phyloP scores from a whole-genome alignment of 1,139 yeast genomes.

The Lodderomyces beijingensis region DNA sequence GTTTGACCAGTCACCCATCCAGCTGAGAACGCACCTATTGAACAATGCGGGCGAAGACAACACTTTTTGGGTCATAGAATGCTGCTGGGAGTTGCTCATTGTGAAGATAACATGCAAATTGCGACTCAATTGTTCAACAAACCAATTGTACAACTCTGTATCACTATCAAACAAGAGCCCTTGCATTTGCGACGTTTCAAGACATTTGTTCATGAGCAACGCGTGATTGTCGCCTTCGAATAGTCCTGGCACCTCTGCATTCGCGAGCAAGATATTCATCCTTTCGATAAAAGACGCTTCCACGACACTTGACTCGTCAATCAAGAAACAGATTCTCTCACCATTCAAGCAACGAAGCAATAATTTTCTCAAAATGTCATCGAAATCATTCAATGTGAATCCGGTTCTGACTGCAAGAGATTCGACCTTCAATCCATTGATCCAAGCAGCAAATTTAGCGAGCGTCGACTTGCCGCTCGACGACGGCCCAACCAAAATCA shows the following conservation, averaged over 20 bases:
- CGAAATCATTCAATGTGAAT: conserved; percentile 64
- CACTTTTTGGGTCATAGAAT: conserved; percentile 32
- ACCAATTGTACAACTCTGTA: conserved; percentile 78
- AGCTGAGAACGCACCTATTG: conserved; percentile 83
- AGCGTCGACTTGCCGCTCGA: conserved; percentile 81
- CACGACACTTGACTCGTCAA: conserved; percentile 76
- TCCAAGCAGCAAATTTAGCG: conserved; percentile 85
- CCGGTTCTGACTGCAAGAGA: conserved; percentile 56
- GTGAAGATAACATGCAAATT: conserved; percentile 85
- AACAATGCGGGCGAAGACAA: conserved; percentile 86
- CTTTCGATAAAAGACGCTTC: conserved; percentile 83
- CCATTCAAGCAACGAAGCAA: conserved; percentile 48
- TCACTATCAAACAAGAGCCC: conserved; percentile 64
- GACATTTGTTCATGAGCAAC: conserved; percentile 51
- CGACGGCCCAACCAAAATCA: conserved; percentile 82
- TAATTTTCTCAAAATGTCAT: conserved; percentile 52
- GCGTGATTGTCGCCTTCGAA: conserved; percentile 73
- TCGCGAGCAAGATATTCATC: conserved; percentile 88
- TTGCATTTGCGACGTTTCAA: conserved; percentile 53
- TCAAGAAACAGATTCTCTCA: conserved; percentile 64
- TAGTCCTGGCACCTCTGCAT: conserved; percentile 88
- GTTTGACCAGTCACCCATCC: conserved; percentile 85
- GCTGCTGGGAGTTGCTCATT: conserved; percentile 53
- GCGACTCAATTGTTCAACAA: conserved; percentile 58
- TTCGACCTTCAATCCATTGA: conserved; percentile 65